Evolutionary conservation across 192 early-diverging fungal genomes (phyloP).

Genomic region (Backusella sp.): DNA sequence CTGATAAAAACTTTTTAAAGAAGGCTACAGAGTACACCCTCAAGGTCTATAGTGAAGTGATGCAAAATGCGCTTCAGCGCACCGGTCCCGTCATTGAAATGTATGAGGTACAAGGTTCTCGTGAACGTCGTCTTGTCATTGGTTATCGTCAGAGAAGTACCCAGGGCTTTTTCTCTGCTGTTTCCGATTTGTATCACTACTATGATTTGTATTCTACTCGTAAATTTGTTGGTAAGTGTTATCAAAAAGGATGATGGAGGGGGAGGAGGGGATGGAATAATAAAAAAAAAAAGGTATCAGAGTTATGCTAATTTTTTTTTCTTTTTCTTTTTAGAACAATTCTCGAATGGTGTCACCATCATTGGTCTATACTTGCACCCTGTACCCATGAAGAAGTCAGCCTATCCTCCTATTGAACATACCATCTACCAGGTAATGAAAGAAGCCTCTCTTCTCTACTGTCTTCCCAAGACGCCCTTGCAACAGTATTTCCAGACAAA

Average conservation of each 20-base stretch:
- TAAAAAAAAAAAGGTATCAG: not conserved
- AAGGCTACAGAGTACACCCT: slow-evolving; percentile 92
- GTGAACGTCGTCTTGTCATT: slow-evolving; percentile 91
- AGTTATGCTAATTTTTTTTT: not conserved
- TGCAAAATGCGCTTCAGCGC: slow-evolving; percentile 79
- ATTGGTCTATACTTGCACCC: slow-evolving; percentile 90
- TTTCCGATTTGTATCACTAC: slow-evolving; percentile 98
- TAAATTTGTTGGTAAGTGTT: slow-evolving; percentile 83
- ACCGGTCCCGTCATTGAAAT: slow-evolving; percentile 94
- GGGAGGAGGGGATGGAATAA: not conserved
- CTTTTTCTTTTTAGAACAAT: slow-evolving; percentile 69
- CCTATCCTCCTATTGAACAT: slow-evolving; percentile 81
- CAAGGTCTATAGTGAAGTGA: slow-evolving; percentile 83
- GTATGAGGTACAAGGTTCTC: slow-evolving; percentile 82
- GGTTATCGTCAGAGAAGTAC: slow-evolving; percentile 90
- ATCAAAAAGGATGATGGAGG: not conserved
- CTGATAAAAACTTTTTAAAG: slow-evolving; percentile 91
- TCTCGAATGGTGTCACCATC: slow-evolving; percentile 97
- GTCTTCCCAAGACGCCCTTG: slow-evolving; percentile 91
- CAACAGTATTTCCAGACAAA: slow-evolving; percentile 92
- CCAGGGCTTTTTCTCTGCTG: slow-evolving; percentile 87
- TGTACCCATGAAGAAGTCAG: slow-evolving; percentile 74
- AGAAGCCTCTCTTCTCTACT: slow-evolving; percentile 95
- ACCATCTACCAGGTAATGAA: slow-evolving; percentile 92
- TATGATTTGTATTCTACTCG: slow-evolving; percentile 94